phyloP scores from a whole-genome alignment of 768 basidiomycete species.

The Calocybe cyanea region DNA sequence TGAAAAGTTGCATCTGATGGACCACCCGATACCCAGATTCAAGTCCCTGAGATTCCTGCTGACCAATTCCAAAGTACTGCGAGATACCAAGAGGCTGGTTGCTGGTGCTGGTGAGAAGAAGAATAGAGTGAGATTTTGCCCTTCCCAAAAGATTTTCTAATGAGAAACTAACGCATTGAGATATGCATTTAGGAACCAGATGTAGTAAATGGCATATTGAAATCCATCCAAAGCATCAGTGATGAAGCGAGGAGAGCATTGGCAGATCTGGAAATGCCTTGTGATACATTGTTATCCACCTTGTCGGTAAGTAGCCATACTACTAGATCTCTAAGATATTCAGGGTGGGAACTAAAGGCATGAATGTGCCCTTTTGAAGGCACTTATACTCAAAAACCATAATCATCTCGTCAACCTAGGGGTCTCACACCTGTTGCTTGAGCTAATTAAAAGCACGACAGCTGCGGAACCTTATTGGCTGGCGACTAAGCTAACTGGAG shows the following conservation, averaged over 20 bases:
- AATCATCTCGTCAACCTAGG: conserved; percentile 76
- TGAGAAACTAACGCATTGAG: conserved; percentile 7
- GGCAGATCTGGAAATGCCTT: conserved; percentile 67
- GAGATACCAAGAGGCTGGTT: conserved; percentile 93
- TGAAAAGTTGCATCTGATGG: conserved; percentile 12
- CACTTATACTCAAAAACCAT: conserved; percentile 88
- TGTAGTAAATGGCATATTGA: conserved; percentile 70
- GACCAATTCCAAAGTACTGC: conserved; percentile 88
- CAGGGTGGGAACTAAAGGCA: too few relatives aligned
- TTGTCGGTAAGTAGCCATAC: conserved; percentile 57
- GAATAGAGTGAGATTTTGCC: conserved; percentile 39
- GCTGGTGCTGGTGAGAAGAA: conserved; percentile 81
- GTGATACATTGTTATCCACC: conserved; percentile 57
- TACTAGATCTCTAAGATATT: neutral
- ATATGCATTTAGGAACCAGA: conserved; percentile 67
- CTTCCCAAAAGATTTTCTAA: conserved; percentile 1
- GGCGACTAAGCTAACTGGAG: conserved; percentile 94
- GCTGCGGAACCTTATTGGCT: conserved; percentile 59
- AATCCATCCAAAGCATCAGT: conserved; percentile 80
- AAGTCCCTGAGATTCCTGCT: conserved; percentile 86
- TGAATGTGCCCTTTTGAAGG: conserved; percentile 33
- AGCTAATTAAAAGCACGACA: conserved; percentile 75
- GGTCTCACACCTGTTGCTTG: conserved; percentile 88
- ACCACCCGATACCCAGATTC: conserved; percentile 53
- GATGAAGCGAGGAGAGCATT: conserved; percentile 77